These are phyloP conservation scores for Pouteria glomerata DNA, from an alignment of 148 eudicot genomes.

Conservation along the genomic window DNA sequence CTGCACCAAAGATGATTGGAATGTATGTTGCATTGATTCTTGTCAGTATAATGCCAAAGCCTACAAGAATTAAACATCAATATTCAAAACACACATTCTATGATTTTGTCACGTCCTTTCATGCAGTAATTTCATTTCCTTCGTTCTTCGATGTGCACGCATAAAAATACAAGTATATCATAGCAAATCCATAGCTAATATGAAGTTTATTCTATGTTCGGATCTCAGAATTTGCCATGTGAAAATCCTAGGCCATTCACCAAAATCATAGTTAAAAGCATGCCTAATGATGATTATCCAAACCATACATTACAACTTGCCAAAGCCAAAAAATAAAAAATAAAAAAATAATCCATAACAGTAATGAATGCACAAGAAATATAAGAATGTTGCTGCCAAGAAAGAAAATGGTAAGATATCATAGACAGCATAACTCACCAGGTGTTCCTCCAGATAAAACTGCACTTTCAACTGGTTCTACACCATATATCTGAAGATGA, in stretches of 20 bases:
- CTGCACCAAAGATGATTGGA: too few relatives aligned
- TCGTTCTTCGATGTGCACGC: not conserved
- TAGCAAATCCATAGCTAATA: not conserved
- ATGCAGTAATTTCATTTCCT: not conserved
- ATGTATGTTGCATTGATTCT: too few relatives aligned
- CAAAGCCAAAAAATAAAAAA: not conserved
- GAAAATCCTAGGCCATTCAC: not conserved
- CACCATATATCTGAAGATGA: slow-evolving; percentile 51
- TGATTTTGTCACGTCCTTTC: not conserved
- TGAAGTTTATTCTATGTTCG: not conserved
- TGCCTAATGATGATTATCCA: not conserved
- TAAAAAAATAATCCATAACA: too few relatives aligned
- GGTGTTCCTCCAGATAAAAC: slow-evolving; percentile 72
- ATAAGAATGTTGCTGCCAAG: not conserved
- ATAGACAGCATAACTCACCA: slow-evolving; percentile 38
- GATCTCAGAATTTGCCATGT: not conserved
- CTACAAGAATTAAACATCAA: too few relatives aligned
- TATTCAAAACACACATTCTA: not conserved
- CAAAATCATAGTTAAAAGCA: not conserved
- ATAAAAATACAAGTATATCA: not conserved
- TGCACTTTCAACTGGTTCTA: slow-evolving; percentile 90
- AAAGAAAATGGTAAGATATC: not conserved
- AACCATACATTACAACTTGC: not conserved
- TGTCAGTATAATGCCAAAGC: too few relatives aligned
- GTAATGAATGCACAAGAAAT: not conserved